Conservation (phyloP, 2,329 filamentous ascomycete species). For the Trichoderma atroviride region DNA sequence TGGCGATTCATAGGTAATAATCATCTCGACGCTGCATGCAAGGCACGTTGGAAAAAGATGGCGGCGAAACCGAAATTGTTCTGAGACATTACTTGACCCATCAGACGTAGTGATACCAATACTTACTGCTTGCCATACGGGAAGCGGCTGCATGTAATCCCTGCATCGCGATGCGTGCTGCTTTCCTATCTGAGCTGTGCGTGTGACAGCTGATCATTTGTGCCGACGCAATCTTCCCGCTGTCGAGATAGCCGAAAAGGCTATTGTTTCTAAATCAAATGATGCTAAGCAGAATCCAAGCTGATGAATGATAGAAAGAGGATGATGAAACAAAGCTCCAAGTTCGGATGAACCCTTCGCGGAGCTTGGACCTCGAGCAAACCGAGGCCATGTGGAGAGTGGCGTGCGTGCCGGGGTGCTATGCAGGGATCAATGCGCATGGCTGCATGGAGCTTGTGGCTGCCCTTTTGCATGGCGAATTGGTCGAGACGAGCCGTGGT, state of each 20-base stretch:
- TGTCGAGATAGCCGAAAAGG: neutral
- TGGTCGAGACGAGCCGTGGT: neutral
- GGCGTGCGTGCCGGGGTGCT: conserved; percentile 10
- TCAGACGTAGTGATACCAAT: neutral
- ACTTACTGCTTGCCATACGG: neutral
- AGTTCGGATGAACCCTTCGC: conserved; percentile 7
- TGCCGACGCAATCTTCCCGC: neutral
- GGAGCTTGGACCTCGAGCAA: conserved; percentile 15
- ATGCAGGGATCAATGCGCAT: conserved; percentile 12
- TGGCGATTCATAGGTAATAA: neutral
- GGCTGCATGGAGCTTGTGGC: conserved; percentile 13
- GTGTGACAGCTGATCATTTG: neutral
- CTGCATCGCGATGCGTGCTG: neutral
- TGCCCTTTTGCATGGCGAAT: neutral
- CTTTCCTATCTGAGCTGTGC: neutral
- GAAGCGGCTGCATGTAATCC: neutral
- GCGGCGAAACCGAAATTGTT: neutral
- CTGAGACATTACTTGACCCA: neutral
- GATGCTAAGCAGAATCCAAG: neutral
- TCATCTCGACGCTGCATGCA: neutral
- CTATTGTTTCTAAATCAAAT: neutral
- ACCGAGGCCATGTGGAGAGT: conserved; percentile 11
- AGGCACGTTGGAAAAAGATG: neutral
- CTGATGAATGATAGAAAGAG: neutral
- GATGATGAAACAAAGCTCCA: neutral